Base-by-base conservation (phyloP, 2,329 filamentous ascomycete genomes). In the Fusarium poae region DNA sequence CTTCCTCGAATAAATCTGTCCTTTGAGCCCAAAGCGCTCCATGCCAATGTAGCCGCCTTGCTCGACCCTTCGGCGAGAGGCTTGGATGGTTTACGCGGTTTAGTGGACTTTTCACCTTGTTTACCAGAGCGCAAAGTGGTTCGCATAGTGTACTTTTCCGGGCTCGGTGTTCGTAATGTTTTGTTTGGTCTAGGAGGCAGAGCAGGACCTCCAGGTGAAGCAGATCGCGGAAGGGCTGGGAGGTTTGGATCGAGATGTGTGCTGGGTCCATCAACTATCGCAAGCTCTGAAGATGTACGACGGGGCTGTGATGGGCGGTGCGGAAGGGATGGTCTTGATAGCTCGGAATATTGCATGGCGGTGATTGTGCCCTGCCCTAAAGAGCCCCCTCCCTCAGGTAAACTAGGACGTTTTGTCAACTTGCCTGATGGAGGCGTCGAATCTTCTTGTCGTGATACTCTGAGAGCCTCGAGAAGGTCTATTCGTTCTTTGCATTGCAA, bases 401-500 rank as follows among this genome's bases (percentile, higher is more conserved):
- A 30, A 43, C 66, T 68, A 23, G 68, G 68, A 5, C 63, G 62
- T 54, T 75, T 72, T 25, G 65, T 62, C 21, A 72, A 43, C 32
- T 76, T 75, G 20, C 67, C 65, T 18, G 73, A 37, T 44, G 65
- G 50, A 51, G 69, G 29, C 37, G 55, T 45, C 30, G 57, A 51
- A 43, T 73, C 65, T 66, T 76, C 85, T 62, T 84, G 78, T 58
- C 88, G 82, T n/a, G 88, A 90, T 68, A 91, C 83, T 64, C 90
- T 88, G 59, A 98, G 82, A 9, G 94, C 91, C 76, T 96, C 91
- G 9, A 98, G 85, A 34, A 98, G 83, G 77, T 97, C 93, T 51
- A 97, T 93, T 49, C 94, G 88, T 80, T 98, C 95, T 78, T 96
- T 95, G 79, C 94, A 97, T 80, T 97, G 95, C 67, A 94, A 78